Conservation (phyloP, 169 alveolate genomes). For the Cytauxzoon felis region DNA sequence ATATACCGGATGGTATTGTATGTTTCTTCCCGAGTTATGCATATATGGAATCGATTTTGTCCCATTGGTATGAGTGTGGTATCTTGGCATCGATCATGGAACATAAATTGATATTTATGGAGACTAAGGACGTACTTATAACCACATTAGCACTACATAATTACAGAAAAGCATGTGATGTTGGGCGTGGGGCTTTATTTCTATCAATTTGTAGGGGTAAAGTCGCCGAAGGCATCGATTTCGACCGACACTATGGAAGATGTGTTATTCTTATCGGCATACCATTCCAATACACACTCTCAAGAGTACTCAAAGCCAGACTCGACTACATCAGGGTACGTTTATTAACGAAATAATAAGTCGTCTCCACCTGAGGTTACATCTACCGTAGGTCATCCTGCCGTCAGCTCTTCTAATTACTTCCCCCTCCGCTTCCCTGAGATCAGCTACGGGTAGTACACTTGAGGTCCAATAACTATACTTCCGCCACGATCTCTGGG, state of each 20-base stretch:
- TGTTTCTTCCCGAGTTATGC: conserved; percentile 94
- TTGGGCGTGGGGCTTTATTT: conserved; percentile 97
- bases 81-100: conserved; percentile 86
- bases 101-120: conserved; percentile 92
- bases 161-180: conserved; percentile 93
- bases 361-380: too few relatives aligned
- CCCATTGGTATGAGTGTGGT: conserved; percentile 94
- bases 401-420: too few relatives aligned
- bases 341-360: background rate
- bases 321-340: conserved; percentile 76
- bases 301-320: conserved; percentile 87
- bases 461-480: too few relatives aligned
- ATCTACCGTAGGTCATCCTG: too few relatives aligned
- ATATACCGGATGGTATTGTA: conserved; percentile 94
- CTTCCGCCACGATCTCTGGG: too few relatives aligned
- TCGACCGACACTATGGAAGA: conserved; percentile 96
- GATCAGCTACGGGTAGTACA: too few relatives aligned
- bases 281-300: conserved; percentile 93
- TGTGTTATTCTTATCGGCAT: conserved; percentile 95
- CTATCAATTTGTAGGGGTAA: conserved; percentile 95
- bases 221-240: conserved; percentile 99
- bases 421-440: too few relatives aligned
- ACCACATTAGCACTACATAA: conserved; percentile 89
- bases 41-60: conserved; percentile 85
- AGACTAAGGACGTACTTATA: conserved; percentile 93